Base-by-base conservation (phyloP, 169 alveolate species). In the Plasmodium cynomolgi region DNA sequence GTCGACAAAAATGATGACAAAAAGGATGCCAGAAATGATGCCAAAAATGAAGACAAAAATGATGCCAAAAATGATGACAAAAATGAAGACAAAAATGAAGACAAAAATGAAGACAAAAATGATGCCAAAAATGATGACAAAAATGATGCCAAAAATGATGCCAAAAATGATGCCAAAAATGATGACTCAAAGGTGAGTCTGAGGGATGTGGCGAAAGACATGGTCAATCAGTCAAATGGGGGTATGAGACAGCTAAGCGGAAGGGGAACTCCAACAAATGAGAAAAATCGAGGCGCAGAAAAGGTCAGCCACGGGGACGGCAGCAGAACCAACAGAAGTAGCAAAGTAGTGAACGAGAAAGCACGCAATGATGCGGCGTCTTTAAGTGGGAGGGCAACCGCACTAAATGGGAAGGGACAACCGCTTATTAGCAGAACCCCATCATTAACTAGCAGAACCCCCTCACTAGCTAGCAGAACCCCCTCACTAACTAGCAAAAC, bases 101-200 rank as follows among this genome's bases (percentile, higher is more conserved):
- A n/a, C n/a, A 84, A 73, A 73, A 31, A 84, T 74, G 68, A 72
- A 13, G 13, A 47, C 79, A 73, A 84, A 29, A 33, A 50, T 11
- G 26, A 6, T 34, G n/a, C 26, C 23, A 13, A 50, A 13, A 50
- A 50, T 50, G 62, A 15, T 50, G 44, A 0, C 44, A 37, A 37
- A 37, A 37, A 37, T 37, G 44, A 3, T n/a, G n/a, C n/a, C 44
- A 2, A 37, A 37, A 37, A 37, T 37, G 44, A 37, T 37, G 44
- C 1, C 9, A 37, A 37, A 37, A 37, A 37, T 37, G 8, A 0
- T 37, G 26, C 7, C 62, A 13, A 50, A 50, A 15, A 50, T 50
- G 23, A 50, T 50, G 26, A 15, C 23, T 50, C 23, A 50, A 50
- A 50, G 62, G 62, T 50, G 62, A 50, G 1, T 13, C 23, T 15